These are phyloP conservation scores for Xanthoconium purpureum DNA, from an alignment of 768 basidiomycete species.

Conservation along the genomic window DNA sequence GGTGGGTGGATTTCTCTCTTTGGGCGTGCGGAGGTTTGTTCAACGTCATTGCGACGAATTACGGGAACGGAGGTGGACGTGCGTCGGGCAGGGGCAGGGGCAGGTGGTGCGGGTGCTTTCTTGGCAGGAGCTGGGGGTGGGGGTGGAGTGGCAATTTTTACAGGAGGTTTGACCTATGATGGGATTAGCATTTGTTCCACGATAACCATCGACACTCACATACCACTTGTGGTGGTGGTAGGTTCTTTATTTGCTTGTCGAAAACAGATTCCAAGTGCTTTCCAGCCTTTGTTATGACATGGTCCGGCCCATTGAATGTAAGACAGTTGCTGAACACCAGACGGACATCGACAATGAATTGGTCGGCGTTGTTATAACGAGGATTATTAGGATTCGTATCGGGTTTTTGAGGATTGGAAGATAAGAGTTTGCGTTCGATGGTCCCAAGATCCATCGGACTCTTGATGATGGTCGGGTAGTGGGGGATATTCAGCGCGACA, in stretches of 20 bases:
- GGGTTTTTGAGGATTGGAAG: constrained; percentile 77
- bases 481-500: constrained; percentile 77
- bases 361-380: constrained; percentile 73
- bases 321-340: constrained; percentile 85
- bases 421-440: constrained; percentile 80
- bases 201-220: constrained; percentile 31
- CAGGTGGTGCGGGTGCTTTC: constrained; percentile 35
- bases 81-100: constrained; percentile 57
- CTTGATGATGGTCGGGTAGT: constrained; percentile 84
- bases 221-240: constrained; percentile 79
- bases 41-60: constrained; percentile 73
- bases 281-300: constrained; percentile 74
- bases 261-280: constrained; percentile 80
- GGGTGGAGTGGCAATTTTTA: constrained; percentile 39
- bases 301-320: constrained; percentile 92
- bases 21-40: constrained; percentile 63
- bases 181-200: constrained; percentile 13
- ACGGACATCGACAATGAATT: constrained; percentile 83
- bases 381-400: constrained; percentile 67
- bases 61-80: constrained; percentile 79
- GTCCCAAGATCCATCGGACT: constrained; percentile 94
- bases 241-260: constrained; percentile 82
- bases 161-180: constrained; percentile 41
- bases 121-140: constrained; percentile 38
- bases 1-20: constrained; percentile 98